Percentiles rank a stretch among this genome's conserved stretches.
These are phyloP conservation scores for Apiospora marii DNA, from an alignment of 2,329 filamentous ascomycete genomes.

Conservation along the genomic window DNA sequence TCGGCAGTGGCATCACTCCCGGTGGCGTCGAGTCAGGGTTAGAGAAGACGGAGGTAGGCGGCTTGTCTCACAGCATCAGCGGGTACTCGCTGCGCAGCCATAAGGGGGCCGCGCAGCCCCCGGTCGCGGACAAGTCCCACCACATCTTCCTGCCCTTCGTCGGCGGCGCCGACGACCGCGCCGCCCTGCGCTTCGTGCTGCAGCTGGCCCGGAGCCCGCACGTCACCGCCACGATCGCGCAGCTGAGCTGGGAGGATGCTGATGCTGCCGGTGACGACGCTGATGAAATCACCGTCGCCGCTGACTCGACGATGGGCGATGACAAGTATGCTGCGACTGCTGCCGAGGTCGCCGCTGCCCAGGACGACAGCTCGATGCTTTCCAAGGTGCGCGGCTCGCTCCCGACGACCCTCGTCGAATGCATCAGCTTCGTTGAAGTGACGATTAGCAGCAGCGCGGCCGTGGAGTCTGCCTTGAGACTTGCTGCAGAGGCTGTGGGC, in stretches of 20 bases:
- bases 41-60: constrained; percentile 37
- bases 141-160: constrained; percentile 78
- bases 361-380: constrained; percentile 46
- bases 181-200: constrained; percentile 80
- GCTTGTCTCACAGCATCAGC: constrained; percentile 58
- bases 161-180: constrained; percentile 81
- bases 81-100: constrained; percentile 66
- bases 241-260: constrained; percentile 51
- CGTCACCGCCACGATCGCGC: constrained; percentile 79
- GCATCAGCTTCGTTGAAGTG: constrained; percentile 58
- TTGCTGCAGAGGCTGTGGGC: constrained; percentile 66
- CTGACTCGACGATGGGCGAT: constrained; percentile 29
- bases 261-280: constrained; percentile 27
- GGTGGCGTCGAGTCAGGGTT: constrained; percentile 32
- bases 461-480: constrained; percentile 55
- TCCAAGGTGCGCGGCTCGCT: constrained; percentile 45
- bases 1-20: constrained; percentile 43
- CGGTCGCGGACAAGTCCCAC: constrained; percentile 75
- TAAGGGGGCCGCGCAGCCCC: constrained; percentile 63
- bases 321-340: constrained; percentile 36
- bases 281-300: constrained; percentile 37
- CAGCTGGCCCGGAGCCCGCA: constrained; percentile 83
- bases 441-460: constrained; percentile 49
- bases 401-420: constrained; percentile 41
- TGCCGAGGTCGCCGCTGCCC: constrained; percentile 44